A percentile compares a stretch with the other conserved stretches of the same genome.
phyloP scores from a whole-genome alignment of 2,329 filamentous ascomycete genomes.

The Aspergillus sp. region DNA sequence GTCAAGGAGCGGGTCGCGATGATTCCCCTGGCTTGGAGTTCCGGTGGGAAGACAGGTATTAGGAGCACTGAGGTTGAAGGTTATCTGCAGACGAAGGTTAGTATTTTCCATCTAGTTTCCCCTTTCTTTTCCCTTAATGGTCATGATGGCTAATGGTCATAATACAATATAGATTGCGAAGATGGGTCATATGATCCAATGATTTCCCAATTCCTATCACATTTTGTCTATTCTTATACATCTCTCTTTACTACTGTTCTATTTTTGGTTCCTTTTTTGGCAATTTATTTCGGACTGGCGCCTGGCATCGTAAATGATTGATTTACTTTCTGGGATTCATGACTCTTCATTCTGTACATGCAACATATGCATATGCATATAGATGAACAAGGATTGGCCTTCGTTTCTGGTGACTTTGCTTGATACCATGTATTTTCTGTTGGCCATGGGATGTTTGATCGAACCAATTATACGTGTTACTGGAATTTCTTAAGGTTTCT shows the following conservation, averaged over 20 bases:
- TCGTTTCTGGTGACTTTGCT: constrained; percentile 1
- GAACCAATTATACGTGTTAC: neutral
- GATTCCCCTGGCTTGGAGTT: constrained; percentile 89
- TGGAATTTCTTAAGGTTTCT: too few relatives aligned
- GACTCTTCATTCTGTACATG: constrained; percentile 1
- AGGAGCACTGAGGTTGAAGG: constrained; percentile 82
- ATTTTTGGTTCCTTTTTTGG: neutral
- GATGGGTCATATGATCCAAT: constrained; percentile 68
- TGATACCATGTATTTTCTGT: neutral
- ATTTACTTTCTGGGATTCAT: constrained; percentile 1
- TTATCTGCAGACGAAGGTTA: constrained; percentile 88
- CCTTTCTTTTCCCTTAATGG: constrained; percentile 1
- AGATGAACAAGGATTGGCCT: neutral
- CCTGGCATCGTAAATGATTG: neutral
- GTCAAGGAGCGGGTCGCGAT: constrained; percentile 89
- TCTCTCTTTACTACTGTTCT: neutral
- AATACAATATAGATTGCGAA: constrained; percentile 59
- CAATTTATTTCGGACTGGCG: neutral
- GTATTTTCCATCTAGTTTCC: constrained; percentile 17
- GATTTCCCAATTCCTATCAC: constrained; percentile 6
- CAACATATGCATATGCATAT: neutral
- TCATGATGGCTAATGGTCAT: neutral
- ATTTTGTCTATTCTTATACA: neutral
- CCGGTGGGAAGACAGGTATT: constrained; percentile 68
- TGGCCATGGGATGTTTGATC: neutral